Percentiles rank a stretch among this genome's conserved stretches.
Conservation (phyloP, 139 green algal genomes). For the Trebouxia sp. region DNA sequence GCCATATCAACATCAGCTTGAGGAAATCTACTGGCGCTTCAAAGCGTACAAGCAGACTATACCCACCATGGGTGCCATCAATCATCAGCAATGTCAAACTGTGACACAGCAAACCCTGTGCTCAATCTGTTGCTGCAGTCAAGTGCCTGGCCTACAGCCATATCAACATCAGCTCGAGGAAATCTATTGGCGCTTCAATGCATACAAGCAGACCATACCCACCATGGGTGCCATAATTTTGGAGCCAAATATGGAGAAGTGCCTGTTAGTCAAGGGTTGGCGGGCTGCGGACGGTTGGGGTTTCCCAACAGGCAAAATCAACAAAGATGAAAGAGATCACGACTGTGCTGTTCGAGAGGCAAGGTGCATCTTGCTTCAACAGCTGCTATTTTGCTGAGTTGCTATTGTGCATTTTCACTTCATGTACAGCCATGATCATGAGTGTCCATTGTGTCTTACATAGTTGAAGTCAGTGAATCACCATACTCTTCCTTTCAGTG, state of each 20-base stretch:
- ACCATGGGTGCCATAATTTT: conserved; percentile 89
- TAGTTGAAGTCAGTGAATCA: too few species aligned
- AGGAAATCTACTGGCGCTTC: conserved; percentile 84
- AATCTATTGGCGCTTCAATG: conserved; percentile 83
- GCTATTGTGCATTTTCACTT: background rate
- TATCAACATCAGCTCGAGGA: conserved; percentile 62
- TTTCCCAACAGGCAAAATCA: conserved; percentile 93
- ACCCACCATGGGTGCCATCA: conserved; percentile 81
- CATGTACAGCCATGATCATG: too few species aligned
- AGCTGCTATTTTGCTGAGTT: background rate
- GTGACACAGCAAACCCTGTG: too few species aligned
- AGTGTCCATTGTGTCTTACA: too few species aligned
- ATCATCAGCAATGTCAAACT: too few species aligned
- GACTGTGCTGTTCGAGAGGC: conserved; percentile 89
- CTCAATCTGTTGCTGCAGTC: conserved; percentile 29
- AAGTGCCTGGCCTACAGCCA: conserved; percentile 57
- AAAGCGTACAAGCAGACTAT: conserved; percentile 86
- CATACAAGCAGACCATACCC: conserved; percentile 84
- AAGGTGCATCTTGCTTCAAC: background rate
- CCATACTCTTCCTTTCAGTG: too few species aligned
- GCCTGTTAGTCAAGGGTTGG: conserved; percentile 87
- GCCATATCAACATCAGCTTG: conserved; percentile 54
- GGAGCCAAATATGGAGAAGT: conserved; percentile 73
- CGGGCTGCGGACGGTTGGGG: conserved; percentile 80
- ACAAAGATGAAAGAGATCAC: conserved; percentile 78